Base-by-base conservation (phyloP, 805 yeast genomes). In the Sugiyamaella qingdaonensis region DNA sequence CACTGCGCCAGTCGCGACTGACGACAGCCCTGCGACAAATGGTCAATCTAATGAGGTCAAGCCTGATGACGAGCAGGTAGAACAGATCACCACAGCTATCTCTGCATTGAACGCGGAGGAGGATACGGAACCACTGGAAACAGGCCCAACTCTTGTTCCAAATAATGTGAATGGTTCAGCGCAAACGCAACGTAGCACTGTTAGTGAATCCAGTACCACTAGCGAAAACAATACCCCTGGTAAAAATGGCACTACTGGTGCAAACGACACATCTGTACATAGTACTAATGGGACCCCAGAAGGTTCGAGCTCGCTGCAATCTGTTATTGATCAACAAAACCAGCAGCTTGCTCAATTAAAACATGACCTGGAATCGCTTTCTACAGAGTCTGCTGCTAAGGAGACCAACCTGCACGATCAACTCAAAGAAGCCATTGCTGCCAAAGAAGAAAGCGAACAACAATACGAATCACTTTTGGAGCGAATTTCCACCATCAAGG, bases 321-420 rank as follows among this genome's bases (percentile, higher is more conserved):
- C 29, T 14, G 29, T 45, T 18, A 50, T 49, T n/a, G 46, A 46
- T 5, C 14, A 47, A 34, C 54, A 51, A 35, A 41, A 49, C 27
- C 35, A 32, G 34, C 51, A 51, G 48, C 49, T 54, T 24, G 41
- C 36, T 13, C 41, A 39, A 14, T 44, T 57, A 36, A 35, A 35
- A 37, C 13, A 21, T 13, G 46, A 18, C 49, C 36, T 27, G 49
- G 39, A 31, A 19, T 39, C 43, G 13, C 36, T 44, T 19, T 41
- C 45, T 14, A 47, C 49, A 21, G 45, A 48, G 57, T 53, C 24
- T 86, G 19, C 16, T 10, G 13, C 21, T 21, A 39, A 39, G 21
- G 39, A 45, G 88, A 84, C 86, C 63, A 85, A 80, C 53, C 73
- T 88, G 0, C 85, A 86, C 62, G 69, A 67, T 2, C 87, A 85